A percentile compares a stretch with the other conserved stretches of the same genome.
These are phyloP conservation scores for sunflower (Helianthus annuus) DNA, from an alignment of 129 eudicot species.

Conservation along the genomic window DNA sequence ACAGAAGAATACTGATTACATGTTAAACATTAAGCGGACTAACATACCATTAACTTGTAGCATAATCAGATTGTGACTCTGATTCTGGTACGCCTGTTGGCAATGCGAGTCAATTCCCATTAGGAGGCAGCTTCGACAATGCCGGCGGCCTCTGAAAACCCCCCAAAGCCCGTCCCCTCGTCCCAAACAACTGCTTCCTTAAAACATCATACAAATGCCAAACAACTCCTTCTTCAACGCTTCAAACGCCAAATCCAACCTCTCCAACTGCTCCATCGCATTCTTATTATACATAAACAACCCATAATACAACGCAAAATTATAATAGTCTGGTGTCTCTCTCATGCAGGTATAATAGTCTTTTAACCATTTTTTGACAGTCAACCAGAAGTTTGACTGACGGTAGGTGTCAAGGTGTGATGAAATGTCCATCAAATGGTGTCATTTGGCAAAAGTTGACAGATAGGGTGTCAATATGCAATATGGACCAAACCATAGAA, in stretches of 20 bases:
- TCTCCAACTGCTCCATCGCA: slow-evolving; percentile 81
- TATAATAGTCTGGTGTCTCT: too few species aligned
- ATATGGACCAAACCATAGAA: too few species aligned
- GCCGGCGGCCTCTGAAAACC: slow-evolving; percentile 17
- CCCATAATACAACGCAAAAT: slow-evolving; percentile 88
- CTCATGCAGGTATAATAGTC: too few species aligned
- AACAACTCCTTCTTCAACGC: slow-evolving; percentile 77
- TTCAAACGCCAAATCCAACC: slow-evolving; percentile 79
- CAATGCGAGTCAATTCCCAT: slow-evolving; percentile 36
- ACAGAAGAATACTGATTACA: too few species aligned
- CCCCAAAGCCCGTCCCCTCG: slow-evolving; percentile 35
- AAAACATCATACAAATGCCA: slow-evolving; percentile 65
- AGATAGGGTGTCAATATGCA: too few species aligned
- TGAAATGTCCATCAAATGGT: too few species aligned
- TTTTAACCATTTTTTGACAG: too few species aligned
- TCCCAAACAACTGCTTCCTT: slow-evolving; percentile 82
- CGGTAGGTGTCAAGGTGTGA: too few species aligned
- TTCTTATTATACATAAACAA: slow-evolving; percentile 88
- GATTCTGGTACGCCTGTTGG: background rate
- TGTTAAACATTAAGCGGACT: too few species aligned
- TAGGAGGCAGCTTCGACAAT: slow-evolving; percentile 48
- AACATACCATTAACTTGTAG: slow-evolving; percentile 32
- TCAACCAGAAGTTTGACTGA: too few species aligned
- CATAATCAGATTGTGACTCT: slow-evolving; percentile 21
- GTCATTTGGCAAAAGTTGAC: too few species aligned